phyloP scores from a whole-genome alignment of 2,329 filamentous ascomycete species.

The Colletotrichum acutatum region DNA sequence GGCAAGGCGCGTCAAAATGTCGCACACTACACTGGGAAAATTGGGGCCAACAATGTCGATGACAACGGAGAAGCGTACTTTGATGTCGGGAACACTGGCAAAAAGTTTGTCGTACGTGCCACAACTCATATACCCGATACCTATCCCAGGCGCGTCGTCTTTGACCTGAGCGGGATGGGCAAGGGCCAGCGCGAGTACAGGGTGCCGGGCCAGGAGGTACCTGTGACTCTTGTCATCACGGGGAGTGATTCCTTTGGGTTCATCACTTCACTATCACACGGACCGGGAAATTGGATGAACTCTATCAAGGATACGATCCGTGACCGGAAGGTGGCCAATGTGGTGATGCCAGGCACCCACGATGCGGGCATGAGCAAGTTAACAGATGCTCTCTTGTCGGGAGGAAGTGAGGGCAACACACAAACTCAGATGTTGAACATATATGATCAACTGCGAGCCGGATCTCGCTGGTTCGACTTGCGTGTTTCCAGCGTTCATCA shows the following conservation, averaged over 20 bases:
- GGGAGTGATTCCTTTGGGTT: conserved; percentile 39
- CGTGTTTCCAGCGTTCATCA: no score
- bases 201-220: conserved; percentile 43
- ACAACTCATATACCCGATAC: conserved; percentile 44
- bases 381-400: no score
- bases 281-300: no score
- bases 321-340: fast-evolving
- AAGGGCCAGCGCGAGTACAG: conserved; percentile 47
- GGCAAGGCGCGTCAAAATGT: conserved; percentile 45
- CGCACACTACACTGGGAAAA: conserved; percentile 40
- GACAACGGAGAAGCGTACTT: conserved; percentile 48
- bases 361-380: no score
- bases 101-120: conserved; percentile 43
- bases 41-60: conserved; percentile 36
- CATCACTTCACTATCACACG: no score
- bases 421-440: no score
- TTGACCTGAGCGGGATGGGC: conserved; percentile 46
- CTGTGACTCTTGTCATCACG: conserved; percentile 48
- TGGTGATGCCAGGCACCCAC: no score
- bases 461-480: no score
- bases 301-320: no score
- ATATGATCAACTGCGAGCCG: no score
- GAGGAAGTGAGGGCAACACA: no score
- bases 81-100: conserved; percentile 43
- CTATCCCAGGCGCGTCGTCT: conserved; percentile 41